These are phyloP conservation scores for Chenopodium album DNA, from an alignment of 148 eudicot genomes.

Conservation along the genomic window DNA sequence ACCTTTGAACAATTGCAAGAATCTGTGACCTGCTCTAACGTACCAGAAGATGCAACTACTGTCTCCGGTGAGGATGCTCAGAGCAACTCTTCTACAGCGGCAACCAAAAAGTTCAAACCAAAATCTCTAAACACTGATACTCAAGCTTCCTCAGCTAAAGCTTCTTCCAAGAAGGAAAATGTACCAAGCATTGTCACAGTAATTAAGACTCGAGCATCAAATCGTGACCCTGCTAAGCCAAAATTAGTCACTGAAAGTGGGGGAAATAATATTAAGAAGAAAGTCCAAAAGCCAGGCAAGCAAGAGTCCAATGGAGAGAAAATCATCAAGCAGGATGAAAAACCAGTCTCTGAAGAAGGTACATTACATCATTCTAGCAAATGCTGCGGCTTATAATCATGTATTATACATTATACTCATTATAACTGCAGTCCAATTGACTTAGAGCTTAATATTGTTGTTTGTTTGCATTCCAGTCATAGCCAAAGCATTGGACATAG, in stretches of 20 bases:
- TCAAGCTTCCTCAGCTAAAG: conserved; percentile 39
- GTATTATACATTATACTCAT: not conserved
- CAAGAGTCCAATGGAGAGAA: conserved; percentile 37
- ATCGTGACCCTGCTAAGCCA: conserved; percentile 33
- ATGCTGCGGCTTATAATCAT: not conserved
- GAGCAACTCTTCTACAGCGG: conserved; percentile 50
- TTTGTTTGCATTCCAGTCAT: conserved; percentile 26
- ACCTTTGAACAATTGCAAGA: conserved; percentile 60
- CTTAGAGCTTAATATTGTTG: not conserved
- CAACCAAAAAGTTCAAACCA: conserved; percentile 49
- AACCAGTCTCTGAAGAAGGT: conserved; percentile 41
- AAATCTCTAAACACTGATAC: conserved; percentile 43
- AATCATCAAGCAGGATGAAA: conserved; percentile 37
- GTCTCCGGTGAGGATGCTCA: conserved; percentile 58
- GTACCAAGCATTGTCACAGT: conserved; percentile 32
- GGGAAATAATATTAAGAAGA: conserved; percentile 39
- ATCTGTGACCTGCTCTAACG: conserved; percentile 56
- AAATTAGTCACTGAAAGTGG: conserved; percentile 34
- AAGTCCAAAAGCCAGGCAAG: conserved; percentile 43
- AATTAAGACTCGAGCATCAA: conserved; percentile 36
- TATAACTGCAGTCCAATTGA: no score
- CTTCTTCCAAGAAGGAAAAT: conserved; percentile 32
- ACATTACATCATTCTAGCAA: conserved; percentile 4
- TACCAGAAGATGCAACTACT: conserved; percentile 44
- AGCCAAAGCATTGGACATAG: conserved; percentile 26